Base-by-base conservation (phyloP, 1,139 yeast species). In the Arxiozyma heterogenica region DNA sequence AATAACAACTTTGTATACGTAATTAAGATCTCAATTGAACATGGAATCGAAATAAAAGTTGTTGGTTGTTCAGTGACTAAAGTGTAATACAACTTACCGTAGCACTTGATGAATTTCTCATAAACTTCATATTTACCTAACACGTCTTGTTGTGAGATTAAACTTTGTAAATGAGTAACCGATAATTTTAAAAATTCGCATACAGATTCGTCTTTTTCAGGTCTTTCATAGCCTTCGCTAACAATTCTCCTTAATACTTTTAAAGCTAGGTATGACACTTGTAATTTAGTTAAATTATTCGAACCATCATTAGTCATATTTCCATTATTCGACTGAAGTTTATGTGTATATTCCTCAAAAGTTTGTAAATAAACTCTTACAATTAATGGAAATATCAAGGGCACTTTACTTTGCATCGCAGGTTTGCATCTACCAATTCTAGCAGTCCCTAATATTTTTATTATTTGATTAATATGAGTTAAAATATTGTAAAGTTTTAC, bases 361-460 rank as follows among this genome's bases (percentile, higher is more conserved):
- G 80, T 80, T 41, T 74, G 68, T 42, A 75, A 61, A 66, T 90
- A 90, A 46, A 84, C 71, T 54, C 80, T 78, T 27, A 83, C 77
- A 47, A 89, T 68, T 1, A 81, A 70, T 0, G 84, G 81, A 6
- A 84, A 75, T 1, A 90, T 69, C 2, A 79, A 70, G 0, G 89
- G 86, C 0, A 87, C 78, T 56, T 85, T 83, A 53, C 80, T 74
- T 64, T 86, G 95, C 79, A 93, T 77, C 1, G 90, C 88, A 18
- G 83, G 83, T 60, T 93, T 79, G 7, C 93, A 81, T 57, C 88
- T 78, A 7, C 98, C 98, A 48, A 91, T 86, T 61, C 93, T 74
- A 0, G 91, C 91, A 54, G 83, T 73, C 1, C 93, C 77, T 38
- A 93, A 71, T 2, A 80, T 74, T 68, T 93, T 93, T 58, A 91